These are phyloP conservation scores for Alternaria infectoria DNA, from an alignment of 2,329 filamentous ascomycete species.

Conservation along the genomic window DNA sequence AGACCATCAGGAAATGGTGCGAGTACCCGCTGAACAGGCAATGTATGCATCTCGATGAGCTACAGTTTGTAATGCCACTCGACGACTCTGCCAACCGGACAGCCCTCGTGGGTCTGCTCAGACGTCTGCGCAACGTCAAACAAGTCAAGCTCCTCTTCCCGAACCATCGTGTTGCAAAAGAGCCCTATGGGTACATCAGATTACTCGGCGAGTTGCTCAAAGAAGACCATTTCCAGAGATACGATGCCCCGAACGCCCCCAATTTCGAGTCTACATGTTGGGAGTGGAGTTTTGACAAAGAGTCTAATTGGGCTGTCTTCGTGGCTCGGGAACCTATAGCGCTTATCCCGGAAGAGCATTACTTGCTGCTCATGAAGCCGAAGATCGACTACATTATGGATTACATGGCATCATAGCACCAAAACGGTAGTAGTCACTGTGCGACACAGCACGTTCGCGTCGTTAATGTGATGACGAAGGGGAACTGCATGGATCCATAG, in stretches of 20 bases:
- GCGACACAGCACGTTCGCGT: neutral
- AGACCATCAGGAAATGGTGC: slow-evolving; percentile 39
- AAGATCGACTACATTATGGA: slow-evolving; percentile 44
- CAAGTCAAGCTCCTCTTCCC: slow-evolving; percentile 43
- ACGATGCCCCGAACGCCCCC: slow-evolving; percentile 38
- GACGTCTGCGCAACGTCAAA: slow-evolving; percentile 42
- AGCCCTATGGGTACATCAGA: slow-evolving; percentile 29
- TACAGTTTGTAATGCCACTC: slow-evolving; percentile 26
- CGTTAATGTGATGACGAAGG: neutral
- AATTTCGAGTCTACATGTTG: slow-evolving; percentile 48
- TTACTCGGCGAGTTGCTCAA: slow-evolving; percentile 50
- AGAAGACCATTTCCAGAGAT: slow-evolving; percentile 50
- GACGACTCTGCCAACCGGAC: slow-evolving; percentile 24
- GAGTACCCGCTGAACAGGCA: slow-evolving; percentile 40
- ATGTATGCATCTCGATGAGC: slow-evolving; percentile 37
- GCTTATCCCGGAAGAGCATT: slow-evolving; percentile 44
- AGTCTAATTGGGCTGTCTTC: slow-evolving; percentile 36
- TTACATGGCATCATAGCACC: neutral
- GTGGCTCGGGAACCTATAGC: slow-evolving; percentile 33
- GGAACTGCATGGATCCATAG: neutral
- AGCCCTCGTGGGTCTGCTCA: slow-evolving; percentile 43
- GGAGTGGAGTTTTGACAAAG: slow-evolving; percentile 45
- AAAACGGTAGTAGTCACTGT: neutral
- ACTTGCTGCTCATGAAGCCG: slow-evolving; percentile 48
- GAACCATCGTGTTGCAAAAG: neutral